Evolutionary conservation across 2,329 filamentous ascomycete genomes (phyloP).

Genomic region (Penicillium corylophilum): DNA sequence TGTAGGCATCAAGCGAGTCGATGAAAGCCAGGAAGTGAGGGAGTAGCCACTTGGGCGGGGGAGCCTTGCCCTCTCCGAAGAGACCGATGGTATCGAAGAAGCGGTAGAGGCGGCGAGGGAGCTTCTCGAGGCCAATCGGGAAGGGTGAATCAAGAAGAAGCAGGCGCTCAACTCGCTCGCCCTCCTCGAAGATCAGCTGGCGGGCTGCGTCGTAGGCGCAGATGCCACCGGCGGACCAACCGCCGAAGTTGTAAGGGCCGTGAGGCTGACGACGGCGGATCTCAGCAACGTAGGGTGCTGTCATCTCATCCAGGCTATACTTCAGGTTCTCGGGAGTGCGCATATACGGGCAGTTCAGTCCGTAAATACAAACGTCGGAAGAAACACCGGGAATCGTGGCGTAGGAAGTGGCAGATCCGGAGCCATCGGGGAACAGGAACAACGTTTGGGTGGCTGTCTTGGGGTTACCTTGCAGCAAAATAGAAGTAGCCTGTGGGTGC

Average conservation of each 20-base stretch:
- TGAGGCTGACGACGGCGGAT: slow-evolving; percentile 49
- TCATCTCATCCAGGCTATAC: slow-evolving; percentile 37
- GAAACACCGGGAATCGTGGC: slow-evolving; percentile 43
- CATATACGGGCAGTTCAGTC: slow-evolving; percentile 47
- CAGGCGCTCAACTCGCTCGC: slow-evolving; percentile 59
- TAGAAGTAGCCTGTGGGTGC: slow-evolving; percentile 43
- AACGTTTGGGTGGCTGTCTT: slow-evolving; percentile 43
- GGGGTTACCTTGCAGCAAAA: slow-evolving; percentile 44
- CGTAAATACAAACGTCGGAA: slow-evolving; percentile 45
- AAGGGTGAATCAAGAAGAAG: slow-evolving; percentile 67
- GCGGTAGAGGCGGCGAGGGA: slow-evolving; percentile 56
- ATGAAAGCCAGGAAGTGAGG: slow-evolving; percentile 54
- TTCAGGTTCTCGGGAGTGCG: slow-evolving; percentile 39
- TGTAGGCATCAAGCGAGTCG: slow-evolving; percentile 49
- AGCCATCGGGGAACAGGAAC: slow-evolving; percentile 48
- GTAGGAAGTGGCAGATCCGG: slow-evolving; percentile 49
- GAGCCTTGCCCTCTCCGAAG: slow-evolving; percentile 46
- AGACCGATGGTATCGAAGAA: slow-evolving; percentile 51
- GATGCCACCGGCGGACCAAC: slow-evolving; percentile 76
- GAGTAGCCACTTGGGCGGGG: slow-evolving; percentile 50
- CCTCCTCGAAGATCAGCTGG: slow-evolving; percentile 55
- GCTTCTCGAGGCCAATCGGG: slow-evolving; percentile 66
- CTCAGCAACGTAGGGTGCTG: slow-evolving; percentile 42
- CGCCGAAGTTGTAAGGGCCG: slow-evolving; percentile 64
- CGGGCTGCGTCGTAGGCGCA: slow-evolving; percentile 67